phyloP scores from a whole-genome alignment of 2,329 filamentous ascomycete genomes.

The Diaporthe sp. region DNA sequence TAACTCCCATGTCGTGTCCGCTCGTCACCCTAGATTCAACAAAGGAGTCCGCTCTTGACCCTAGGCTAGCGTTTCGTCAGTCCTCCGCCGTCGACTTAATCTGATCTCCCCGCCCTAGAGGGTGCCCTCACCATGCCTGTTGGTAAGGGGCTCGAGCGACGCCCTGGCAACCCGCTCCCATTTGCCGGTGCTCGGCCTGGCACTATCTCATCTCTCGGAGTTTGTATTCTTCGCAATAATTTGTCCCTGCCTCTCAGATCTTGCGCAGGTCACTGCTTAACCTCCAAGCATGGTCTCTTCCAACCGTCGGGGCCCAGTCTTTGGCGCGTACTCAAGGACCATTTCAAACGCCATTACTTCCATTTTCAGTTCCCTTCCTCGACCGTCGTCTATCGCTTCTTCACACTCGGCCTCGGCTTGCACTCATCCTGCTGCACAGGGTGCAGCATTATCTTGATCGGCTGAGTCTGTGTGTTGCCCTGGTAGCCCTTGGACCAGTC shows the following conservation, averaged over 20 bases:
- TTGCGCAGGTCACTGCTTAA: background rate
- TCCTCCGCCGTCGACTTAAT: background rate
- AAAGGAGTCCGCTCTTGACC: background rate
- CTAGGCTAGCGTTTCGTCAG: background rate
- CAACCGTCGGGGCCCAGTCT: background rate
- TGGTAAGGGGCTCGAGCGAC: background rate
- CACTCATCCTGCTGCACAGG: slow-evolving; percentile 76
- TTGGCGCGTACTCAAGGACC: background rate
- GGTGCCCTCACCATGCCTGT: background rate
- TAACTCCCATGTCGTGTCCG: background rate
- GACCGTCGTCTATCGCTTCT: slow-evolving; percentile 66
- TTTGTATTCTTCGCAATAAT: background rate
- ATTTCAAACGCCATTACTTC: background rate
- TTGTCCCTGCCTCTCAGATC: background rate
- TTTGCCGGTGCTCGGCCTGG: background rate
- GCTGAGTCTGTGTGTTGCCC: slow-evolving; percentile 80
- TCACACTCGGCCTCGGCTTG: slow-evolving; percentile 71
- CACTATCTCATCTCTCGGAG: background rate
- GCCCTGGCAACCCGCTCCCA: background rate
- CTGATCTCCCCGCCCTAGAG: background rate
- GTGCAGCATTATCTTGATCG: slow-evolving; percentile 89
- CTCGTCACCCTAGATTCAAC: background rate
- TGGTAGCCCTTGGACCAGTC: slow-evolving; percentile 99
- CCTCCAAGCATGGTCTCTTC: background rate
- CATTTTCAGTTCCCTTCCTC: background rate